A percentile compares a stretch with the other conserved stretches of the same genome.
phyloP scores from a whole-genome alignment of 805 yeast species.

The Hanseniaspora jakobsenii region DNA sequence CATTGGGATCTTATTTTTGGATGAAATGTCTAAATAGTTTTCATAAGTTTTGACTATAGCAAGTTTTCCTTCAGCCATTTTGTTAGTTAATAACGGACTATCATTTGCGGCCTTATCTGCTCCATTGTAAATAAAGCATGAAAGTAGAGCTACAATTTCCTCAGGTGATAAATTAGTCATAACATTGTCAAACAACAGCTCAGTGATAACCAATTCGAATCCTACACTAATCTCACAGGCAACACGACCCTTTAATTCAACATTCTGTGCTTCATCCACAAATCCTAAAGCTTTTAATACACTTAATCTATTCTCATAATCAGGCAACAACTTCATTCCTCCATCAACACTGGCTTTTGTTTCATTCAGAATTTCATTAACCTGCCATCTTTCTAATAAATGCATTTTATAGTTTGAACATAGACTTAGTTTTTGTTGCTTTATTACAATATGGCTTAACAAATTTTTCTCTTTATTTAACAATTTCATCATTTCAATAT shows the following conservation, averaged over 20 bases:
- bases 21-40: constrained; percentile 48
- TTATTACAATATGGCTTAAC: constrained; percentile 23
- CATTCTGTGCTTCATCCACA: constrained; percentile 62
- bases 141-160: constrained; percentile 87
- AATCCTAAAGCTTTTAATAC: constrained; percentile 72
- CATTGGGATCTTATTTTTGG: constrained; percentile 55
- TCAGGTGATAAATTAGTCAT: constrained; percentile 88
- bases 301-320: constrained; percentile 75
- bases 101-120: constrained; percentile 48
- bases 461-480: constrained; percentile 25
- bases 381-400: constrained; percentile 15
- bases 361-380: constrained; percentile 29
- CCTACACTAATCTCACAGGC: constrained; percentile 90
- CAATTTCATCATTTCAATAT: constrained; percentile 24
- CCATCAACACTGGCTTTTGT: constrained; percentile 53
- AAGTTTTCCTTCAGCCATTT: constrained; percentile 58
- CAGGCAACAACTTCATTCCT: constrained; percentile 80
- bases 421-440: constrained; percentile 19
- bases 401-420: constrained; percentile 14
- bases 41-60: constrained; percentile 62
- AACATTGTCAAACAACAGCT: constrained; percentile 79
- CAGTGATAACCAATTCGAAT: constrained; percentile 82
- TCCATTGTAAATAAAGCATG: constrained; percentile 91
- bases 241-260: constrained; percentile 71
- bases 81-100: constrained; percentile 54